Base-by-base conservation (phyloP, 2,329 filamentous ascomycete species). In the Setomelanomma holmii region DNA sequence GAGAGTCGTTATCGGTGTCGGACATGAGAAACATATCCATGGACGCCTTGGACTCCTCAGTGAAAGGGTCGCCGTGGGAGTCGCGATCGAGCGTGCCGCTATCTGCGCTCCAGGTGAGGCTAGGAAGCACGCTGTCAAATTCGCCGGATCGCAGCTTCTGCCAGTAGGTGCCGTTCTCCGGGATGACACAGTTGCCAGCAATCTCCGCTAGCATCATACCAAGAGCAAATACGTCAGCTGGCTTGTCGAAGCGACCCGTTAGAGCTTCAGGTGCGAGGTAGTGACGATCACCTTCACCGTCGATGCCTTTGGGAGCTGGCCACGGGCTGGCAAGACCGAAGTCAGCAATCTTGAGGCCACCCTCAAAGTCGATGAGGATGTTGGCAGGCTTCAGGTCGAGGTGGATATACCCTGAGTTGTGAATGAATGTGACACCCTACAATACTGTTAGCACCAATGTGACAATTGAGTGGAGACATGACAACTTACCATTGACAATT, bases 251-350 rank as follows among this genome's bases (percentile, higher is more conserved):
- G 58, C 87, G 85, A 36, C 93, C 93, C 68, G 86, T 86, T 17
- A 99, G 85, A 56, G 96, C 91, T 75, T 99, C 95, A 0, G 93
- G 93, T 1, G 90, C 93, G 71, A 99, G 93, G 72, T 99, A 99
- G 72, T 96, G 91, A 43, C 95, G 90, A 72, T 99, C 95, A 24
- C 95, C 95, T 78, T 99, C 95, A 36, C 90, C 89, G 61, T 97
- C 92, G 55, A 95, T 89, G 49, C 87, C 86, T 48, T 85, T 81
- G 40, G 87, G 84, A 14, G 89, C 90, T 12, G 92, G 90, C 86
- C 90, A 93, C 10, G 81, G 75, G 35, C 89, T 87, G 21, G 95
- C 93, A 78, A 95, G 82, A 35, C 90, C 90, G 72, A 96, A 95
- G 73, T 96, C 90, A 21, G 86, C 90, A 72, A 96, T 93, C 76